These are phyloP conservation scores for Boletus rubescentipes DNA, from an alignment of 768 basidiomycete genomes.

Conservation along the genomic window DNA sequence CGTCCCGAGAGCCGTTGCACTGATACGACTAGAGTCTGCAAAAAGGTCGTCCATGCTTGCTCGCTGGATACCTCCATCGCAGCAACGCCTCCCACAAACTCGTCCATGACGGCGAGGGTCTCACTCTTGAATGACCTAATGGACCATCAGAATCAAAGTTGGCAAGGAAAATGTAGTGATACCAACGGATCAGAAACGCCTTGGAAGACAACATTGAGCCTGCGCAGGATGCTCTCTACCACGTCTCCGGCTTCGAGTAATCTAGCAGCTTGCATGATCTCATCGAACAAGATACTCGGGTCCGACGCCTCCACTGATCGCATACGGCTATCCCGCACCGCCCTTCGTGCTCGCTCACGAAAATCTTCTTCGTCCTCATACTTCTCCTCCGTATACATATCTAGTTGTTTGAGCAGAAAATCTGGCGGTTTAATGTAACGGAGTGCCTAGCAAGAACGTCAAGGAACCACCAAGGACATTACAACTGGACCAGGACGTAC, in stretches of 20 bases:
- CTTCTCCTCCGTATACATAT: constrained; percentile 84
- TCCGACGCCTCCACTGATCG: constrained; percentile 39
- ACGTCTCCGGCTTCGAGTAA: constrained; percentile 30
- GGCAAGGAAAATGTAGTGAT: neutral
- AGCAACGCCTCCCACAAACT: constrained; percentile 62
- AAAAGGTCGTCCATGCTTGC: constrained; percentile 60
- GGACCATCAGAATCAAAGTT: constrained; percentile 5
- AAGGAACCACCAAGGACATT: neutral
- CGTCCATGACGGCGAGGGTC: constrained; percentile 56
- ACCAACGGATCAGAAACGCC: constrained; percentile 62
- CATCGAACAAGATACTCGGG: constrained; percentile 54
- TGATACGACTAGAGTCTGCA: constrained; percentile 58
- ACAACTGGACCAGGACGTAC: constrained; percentile 45
- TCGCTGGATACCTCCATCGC: constrained; percentile 62
- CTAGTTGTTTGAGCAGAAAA: constrained; percentile 71
- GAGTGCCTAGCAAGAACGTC: constrained; percentile 50
- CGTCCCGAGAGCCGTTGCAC: constrained; percentile 68
- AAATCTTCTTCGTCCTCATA: constrained; percentile 88
- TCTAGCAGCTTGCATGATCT: constrained; percentile 58
- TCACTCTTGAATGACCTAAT: constrained; percentile 62
- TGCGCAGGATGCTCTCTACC: constrained; percentile 61
- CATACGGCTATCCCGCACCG: constrained; percentile 28
- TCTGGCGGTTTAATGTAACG: constrained; percentile 78
- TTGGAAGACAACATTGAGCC: constrained; percentile 55
- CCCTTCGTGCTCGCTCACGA: constrained; percentile 57